Base-by-base conservation (phyloP, 31 red algal species). In the Endocladia muricata region DNA sequence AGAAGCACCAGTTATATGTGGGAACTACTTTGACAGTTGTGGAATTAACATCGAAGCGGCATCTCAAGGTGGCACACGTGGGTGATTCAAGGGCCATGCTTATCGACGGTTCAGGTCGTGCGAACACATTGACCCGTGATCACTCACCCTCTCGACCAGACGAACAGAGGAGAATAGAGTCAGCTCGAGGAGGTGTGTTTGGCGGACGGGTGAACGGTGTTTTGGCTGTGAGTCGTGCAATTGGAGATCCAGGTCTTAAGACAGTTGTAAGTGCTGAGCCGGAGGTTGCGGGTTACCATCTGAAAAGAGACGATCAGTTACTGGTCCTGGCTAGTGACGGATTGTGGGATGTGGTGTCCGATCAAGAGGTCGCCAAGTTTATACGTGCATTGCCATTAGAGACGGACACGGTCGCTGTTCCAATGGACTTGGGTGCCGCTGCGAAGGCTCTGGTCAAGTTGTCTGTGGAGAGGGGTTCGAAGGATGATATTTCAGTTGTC, bases 11-110 rank as follows among this genome's bases (percentile, higher is more conserved):
- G 55, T 22, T 58, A 15, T 58, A 28, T 58, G 6, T 58, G 55
- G 91, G 91, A 7, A 94, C 83, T 37, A 94, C 91, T 0, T 83
- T 84, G 13, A 81, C 84, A 25, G 72, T 86, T 1, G 82, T 81
- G 65, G 48, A 73, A 7, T 32, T 94, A 47, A 51, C 61, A 11
- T 72, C 48, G 11, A 34, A 67, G n/a, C 34, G 59, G 68, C 37
- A 42, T 55, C n/a, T 95, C 19, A 74, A 38, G 26, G 78, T 91
- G 13, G 94, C 88, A 6, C 78, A 96, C 61, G 94, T 91, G 15
- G 94, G 94, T 22, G 94, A 96, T 54, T 83, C 94, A 2, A 73
- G 94, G 1, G 90, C 85, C 4, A 88, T 96, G 7, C 61, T 96
- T 66, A 38, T 61, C 19, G 37, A 37, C 2, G 25, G 26, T 5